Conservation (phyloP, 805 yeast species). For the Suhomyces kilbournensis region DNA sequence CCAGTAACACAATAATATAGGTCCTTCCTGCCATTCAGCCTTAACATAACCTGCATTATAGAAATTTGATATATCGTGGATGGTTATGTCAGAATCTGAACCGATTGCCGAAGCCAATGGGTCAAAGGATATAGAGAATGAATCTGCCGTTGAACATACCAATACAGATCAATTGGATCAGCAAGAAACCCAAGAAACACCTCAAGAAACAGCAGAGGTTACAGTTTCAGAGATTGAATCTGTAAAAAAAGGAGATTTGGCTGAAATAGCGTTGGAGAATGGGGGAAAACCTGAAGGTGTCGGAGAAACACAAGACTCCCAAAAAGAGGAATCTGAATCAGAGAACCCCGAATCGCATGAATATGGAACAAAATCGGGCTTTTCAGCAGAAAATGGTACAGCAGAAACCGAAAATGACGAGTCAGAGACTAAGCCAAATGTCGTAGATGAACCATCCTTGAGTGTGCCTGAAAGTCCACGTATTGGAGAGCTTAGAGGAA, state of each 20-base stretch:
- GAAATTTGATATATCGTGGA: neutral
- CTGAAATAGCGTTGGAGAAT: neutral
- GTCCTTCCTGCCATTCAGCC: neutral
- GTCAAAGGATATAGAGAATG: neutral
- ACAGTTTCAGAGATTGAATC: neutral
- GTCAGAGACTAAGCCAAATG: too few relatives aligned
- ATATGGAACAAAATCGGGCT: too few relatives aligned
- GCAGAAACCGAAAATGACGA: neutral
- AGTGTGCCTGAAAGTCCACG: neutral
- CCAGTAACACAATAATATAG: neutral
- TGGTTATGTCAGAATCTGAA: neutral
- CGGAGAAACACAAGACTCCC: neutral
- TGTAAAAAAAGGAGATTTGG: neutral
- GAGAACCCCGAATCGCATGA: too few relatives aligned
- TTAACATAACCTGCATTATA: neutral
- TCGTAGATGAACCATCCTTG: too few relatives aligned
- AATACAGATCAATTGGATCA: neutral
- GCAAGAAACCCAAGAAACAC: neutral
- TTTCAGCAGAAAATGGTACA: neutral
- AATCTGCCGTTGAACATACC: neutral
- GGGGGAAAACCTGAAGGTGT: neutral
- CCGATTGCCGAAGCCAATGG: neutral
- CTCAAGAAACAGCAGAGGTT: neutral
- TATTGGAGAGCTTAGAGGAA: neutral
- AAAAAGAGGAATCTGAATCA: neutral